A percentile compares a stretch with the other conserved stretches of the same genome.
Conservation (phyloP, 805 yeast genomes). For the Candida tammaniensis region DNA sequence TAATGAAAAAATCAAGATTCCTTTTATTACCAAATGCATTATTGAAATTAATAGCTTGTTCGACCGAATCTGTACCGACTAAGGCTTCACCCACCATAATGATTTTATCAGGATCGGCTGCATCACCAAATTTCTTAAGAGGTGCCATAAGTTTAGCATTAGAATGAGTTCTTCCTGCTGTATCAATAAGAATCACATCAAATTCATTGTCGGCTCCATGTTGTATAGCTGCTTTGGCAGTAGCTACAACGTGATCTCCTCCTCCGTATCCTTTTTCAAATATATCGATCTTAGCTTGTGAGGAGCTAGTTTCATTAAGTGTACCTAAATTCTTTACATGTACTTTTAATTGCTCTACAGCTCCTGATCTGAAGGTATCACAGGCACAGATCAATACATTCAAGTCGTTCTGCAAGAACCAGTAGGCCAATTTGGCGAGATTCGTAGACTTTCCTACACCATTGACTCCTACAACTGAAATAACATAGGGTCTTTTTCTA, state of each 20-base stretch:
- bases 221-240: constrained; percentile 87
- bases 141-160: constrained; percentile 96
- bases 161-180: constrained; percentile 97
- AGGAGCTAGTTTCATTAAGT: constrained; percentile 51
- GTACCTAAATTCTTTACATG: constrained; percentile 83
- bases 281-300: constrained; percentile 57
- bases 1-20: constrained; percentile 82
- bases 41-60: constrained; percentile 91
- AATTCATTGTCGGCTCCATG: constrained; percentile 66
- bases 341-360: constrained; percentile 94
- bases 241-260: constrained; percentile 87
- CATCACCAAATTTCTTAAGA: constrained; percentile 87
- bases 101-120: constrained; percentile 92
- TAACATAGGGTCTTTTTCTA: constrained; percentile 70
- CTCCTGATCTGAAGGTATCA: constrained; percentile 97
- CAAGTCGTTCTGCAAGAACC: constrained; percentile 89
- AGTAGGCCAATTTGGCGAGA: constrained; percentile 88
- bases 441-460: constrained; percentile 98
- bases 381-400: constrained; percentile 91
- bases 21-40: constrained; percentile 86
- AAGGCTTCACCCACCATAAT: constrained; percentile 99
- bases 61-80: constrained; percentile 96
- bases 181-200: constrained; percentile 90
- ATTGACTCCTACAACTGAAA: constrained; percentile 95
- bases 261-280: constrained; percentile 97